Base-by-base conservation (phyloP, 331 rosid species). In the Malus hybrid region DNA sequence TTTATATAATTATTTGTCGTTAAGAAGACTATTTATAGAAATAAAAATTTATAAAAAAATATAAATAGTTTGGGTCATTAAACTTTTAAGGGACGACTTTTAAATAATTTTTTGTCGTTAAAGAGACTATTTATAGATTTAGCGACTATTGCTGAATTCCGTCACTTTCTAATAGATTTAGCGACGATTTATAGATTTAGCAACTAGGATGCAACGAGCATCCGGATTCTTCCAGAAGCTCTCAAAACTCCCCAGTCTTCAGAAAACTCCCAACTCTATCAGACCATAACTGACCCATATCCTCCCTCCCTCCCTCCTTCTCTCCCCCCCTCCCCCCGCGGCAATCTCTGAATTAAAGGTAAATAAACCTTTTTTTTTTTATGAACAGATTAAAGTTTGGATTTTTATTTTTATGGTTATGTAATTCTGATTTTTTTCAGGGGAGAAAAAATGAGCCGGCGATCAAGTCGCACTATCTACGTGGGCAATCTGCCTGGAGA, bases 401-500 rank as follows among this genome's bases (percentile, higher is more conserved):
- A 34, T 34, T 6, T 9, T 28, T 5, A n/a, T 27, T 33, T 22
- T 64, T n/a, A 20, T 74, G 24, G 46, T 14, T 28, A 64, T 6
- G 10, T 29, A 5, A 57, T 31, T 19, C 29, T 19, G 46, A 12
- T 7, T 65, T 75, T 62, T 71, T 72, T 60, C 69, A 73, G 77
- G 84, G 29, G 76, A 2, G 27, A 72, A 88, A 71, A 44, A 2
- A 93, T 93, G 97, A 85, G 90, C 63, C 31, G 95, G 60, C 83
- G 92, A 8, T 85, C 96, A 31, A 87, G 90, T 67, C 87, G 95
- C 74, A 94, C 97, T 32, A 85, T 94, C 69, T 94, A 91, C 85
- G 97, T 88, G 57, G 98, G 98, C 13, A 93, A 93, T 84, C 97
- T 93, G 82, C 98, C 98, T 34, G 96, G 93, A 5, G 97, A 90